A percentile compares a stretch with the other conserved stretches of the same genome.
These are phyloP conservation scores for Umbelopsis vinacea DNA, from an alignment of 192 early-diverging fungal species.

Conservation along the genomic window DNA sequence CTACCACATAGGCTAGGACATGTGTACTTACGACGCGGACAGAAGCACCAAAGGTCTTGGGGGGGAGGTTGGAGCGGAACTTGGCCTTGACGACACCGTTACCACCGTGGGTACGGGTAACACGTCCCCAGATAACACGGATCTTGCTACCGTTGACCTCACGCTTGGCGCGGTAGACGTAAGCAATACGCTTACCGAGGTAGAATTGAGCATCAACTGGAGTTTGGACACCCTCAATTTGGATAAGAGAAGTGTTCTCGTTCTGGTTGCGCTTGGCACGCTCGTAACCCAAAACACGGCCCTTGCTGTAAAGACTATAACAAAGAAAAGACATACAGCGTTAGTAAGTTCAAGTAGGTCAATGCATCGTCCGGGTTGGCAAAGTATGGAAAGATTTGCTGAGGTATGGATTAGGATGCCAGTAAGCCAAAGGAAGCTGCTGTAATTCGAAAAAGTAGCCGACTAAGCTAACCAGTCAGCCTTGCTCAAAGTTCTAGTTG, in stretches of 20 bases:
- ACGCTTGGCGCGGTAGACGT: conserved; percentile 94
- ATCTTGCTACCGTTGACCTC: conserved; percentile 88
- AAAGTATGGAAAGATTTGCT: not conserved
- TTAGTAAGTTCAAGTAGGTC: not conserved
- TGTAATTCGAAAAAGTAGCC: too few species aligned
- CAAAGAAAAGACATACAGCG: not conserved
- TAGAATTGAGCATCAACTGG: conserved; percentile 93
- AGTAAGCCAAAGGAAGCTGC: too few species aligned
- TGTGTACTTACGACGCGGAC: conserved; percentile 92
- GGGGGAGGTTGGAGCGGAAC: conserved; percentile 97
- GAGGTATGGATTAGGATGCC: too few species aligned
- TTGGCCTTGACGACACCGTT: conserved; percentile 86
- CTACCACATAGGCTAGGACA: too few species aligned
- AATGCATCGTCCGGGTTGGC: too few species aligned
- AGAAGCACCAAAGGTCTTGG: conserved; percentile 89
- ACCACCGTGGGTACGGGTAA: conserved; percentile 90
- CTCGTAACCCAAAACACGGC: conserved; percentile 91
- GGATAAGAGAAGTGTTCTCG: conserved; percentile 88
- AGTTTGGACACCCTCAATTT: conserved; percentile 90
- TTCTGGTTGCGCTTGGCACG: conserved; percentile 91
- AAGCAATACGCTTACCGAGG: conserved; percentile 98
- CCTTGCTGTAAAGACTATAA: conserved; percentile 94
- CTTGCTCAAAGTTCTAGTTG: too few species aligned
- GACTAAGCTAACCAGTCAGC: too few species aligned
- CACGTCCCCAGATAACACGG: conserved; percentile 97